Base-by-base conservation (phyloP, 2,329 filamentous ascomycete genomes). In the Claviceps sp. region DNA sequence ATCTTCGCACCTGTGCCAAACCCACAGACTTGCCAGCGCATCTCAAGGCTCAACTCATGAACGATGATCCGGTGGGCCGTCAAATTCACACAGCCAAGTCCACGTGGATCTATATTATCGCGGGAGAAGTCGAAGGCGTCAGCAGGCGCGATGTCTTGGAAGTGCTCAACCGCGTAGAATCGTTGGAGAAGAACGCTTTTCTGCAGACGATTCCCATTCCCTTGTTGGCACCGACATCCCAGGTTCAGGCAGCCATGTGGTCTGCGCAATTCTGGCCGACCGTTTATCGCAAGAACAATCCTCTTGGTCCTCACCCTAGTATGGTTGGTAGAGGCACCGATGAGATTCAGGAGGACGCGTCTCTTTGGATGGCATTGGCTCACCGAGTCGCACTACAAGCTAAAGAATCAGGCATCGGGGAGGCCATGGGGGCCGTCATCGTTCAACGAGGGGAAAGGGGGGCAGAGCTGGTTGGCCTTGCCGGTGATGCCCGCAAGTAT, bases 201-300 rank as follows among this genome's bases (percentile, higher is more conserved):
- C 69, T 89, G 49, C 73, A 76, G 50, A 75, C 74, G 51, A 78
- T 88, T 51, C 77, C 81, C 0, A 83, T 93, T 13, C 88, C 88
- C 6, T 71, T 84, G 26, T 71, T 88, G 45, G 77, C 87, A 24
- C 88, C 88, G 2, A 89, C 84, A 5, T 90, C 85, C 3, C 78
- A 84, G 58, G 74, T 84, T 41, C 86, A 91, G 65, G 86, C 88
- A 8, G 78, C 78, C 26, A 72, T 80, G 63, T 93, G 87, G 87
- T 84, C 81, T 26, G 73, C 78, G 38, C 76, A 83, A 59, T 91
- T 88, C 65, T 94, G 88, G 88, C 88, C 88, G 13, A 85, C 84
- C 1, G 80, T 90, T 48, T 94, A 93, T 69, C 84, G 87, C 57
- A 89, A 89, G 70, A 90, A 85, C 58, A 93, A 93, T 62, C 87